A percentile compares a stretch with the other conserved stretches of the same genome.
Conservation (phyloP, 2,329 filamentous ascomycete genomes). For the Pyricularia grisea region DNA sequence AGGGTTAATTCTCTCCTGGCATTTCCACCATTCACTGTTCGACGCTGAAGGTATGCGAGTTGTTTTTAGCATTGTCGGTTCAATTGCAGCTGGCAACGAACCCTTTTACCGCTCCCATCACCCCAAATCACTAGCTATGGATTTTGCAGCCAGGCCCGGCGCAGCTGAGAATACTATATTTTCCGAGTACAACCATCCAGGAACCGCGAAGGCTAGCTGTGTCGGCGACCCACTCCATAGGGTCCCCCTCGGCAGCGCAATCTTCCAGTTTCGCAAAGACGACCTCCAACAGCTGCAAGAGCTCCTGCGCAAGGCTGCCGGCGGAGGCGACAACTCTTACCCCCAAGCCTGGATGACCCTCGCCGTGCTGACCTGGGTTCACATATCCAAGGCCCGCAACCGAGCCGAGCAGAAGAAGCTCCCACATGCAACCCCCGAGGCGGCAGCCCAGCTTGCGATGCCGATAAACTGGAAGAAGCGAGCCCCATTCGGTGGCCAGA, state of each 20-base stretch:
- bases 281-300: background rate
- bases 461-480: background rate
- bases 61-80: background rate
- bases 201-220: background rate
- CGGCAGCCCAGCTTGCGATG: background rate
- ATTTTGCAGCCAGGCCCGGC: background rate
- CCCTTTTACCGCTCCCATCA: background rate
- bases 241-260: background rate
- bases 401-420: background rate
- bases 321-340: background rate
- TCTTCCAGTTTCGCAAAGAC: background rate
- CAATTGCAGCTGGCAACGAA: background rate
- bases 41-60: background rate
- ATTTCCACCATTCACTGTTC: background rate
- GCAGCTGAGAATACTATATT: background rate
- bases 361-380: background rate
- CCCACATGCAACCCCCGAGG: background rate
- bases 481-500: background rate
- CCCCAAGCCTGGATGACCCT: background rate
- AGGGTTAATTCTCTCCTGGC: background rate
- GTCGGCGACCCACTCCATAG: background rate
- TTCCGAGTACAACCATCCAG: background rate
- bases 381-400: background rate
- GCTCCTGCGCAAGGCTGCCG: background rate
- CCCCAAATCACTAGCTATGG: background rate